phyloP scores from a whole-genome alignment of 2,329 filamentous ascomycete species.

The Aspergillus sp. region DNA sequence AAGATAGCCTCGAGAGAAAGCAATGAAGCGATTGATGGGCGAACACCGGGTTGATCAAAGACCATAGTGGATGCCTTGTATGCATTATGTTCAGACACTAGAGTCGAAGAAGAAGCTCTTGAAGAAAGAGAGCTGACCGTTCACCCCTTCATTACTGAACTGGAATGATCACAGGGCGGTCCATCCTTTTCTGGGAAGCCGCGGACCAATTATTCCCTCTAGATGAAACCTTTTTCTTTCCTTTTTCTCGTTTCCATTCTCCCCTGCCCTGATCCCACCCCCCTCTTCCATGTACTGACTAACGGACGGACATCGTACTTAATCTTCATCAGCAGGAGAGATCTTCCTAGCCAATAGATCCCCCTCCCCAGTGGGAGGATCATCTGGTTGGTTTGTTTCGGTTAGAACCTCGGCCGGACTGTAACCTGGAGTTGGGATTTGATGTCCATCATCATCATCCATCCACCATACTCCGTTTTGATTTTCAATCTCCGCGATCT shows the following conservation, averaged over 20 bases:
- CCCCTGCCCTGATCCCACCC: not conserved
- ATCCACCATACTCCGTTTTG: not conserved
- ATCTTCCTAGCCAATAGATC: constrained; percentile 14
- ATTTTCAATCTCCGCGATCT: not conserved
- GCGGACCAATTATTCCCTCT: constrained; percentile 19
- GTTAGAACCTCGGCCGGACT: constrained; percentile 18
- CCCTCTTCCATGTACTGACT: not conserved
- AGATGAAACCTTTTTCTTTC: constrained; percentile 3
- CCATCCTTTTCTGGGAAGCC: constrained; percentile 15
- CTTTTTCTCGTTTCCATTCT: constrained; percentile 9
- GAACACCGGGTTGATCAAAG: too few relatives aligned
- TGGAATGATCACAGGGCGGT: constrained; percentile 21
- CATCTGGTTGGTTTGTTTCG: constrained; percentile 19
- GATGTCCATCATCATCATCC: constrained; percentile 1
- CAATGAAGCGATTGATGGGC: not conserved
- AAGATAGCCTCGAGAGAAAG: not conserved
- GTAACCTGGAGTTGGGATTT: constrained; percentile 19
- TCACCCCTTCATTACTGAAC: constrained; percentile 25
- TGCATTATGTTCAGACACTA: not conserved
- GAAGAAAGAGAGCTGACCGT: not conserved
- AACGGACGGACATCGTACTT: not conserved
- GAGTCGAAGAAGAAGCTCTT: not conserved
- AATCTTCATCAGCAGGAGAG: constrained; percentile 8
- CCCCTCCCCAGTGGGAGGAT: constrained; percentile 5
- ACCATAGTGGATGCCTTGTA: not conserved